A percentile compares a stretch with the other conserved stretches of the same genome.
Conservation (phyloP, 352 stramenopile genomes). For the Sclerospora graminicola region DNA sequence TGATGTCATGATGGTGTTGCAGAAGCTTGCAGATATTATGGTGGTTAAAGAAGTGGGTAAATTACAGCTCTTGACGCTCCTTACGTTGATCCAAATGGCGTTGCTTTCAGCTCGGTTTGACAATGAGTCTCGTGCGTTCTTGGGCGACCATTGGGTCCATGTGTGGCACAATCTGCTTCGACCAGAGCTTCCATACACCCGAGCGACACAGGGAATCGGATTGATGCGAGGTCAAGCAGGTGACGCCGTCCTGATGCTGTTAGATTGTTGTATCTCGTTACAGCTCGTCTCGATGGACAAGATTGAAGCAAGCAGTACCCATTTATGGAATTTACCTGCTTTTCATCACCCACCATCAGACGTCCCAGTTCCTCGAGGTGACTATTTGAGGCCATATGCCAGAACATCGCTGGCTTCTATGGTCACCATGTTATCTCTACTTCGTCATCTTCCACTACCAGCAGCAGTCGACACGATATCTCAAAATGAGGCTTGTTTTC, state of each 20-base stretch:
- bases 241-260: conserved; percentile 36
- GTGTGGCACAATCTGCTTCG: conserved; percentile 43
- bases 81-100: conserved; percentile 42
- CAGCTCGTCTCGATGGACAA: conserved; percentile 23
- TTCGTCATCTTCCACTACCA: conserved; percentile 21
- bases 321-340: conserved; percentile 37
- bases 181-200: conserved; percentile 39
- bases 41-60: conserved; percentile 40
- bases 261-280: conserved; percentile 38
- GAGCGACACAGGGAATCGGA: conserved; percentile 32
- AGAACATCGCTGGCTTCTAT: conserved; percentile 26
- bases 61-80: conserved; percentile 34
- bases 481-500: background rate
- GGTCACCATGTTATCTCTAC: conserved; percentile 20
- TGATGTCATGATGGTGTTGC: conserved; percentile 47
- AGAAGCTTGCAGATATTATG: conserved; percentile 31
- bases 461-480: background rate
- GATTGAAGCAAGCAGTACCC: conserved; percentile 20
- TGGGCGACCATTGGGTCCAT: conserved; percentile 35
- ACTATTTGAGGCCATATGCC: conserved; percentile 17
- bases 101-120: conserved; percentile 22
- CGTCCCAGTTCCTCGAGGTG: conserved; percentile 12
- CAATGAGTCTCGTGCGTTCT: conserved; percentile 20
- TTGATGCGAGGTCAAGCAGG: conserved; percentile 33
- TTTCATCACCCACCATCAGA: conserved; percentile 24